Conservation (phyloP, 257 asterid species). For the Primulina eburnea region DNA sequence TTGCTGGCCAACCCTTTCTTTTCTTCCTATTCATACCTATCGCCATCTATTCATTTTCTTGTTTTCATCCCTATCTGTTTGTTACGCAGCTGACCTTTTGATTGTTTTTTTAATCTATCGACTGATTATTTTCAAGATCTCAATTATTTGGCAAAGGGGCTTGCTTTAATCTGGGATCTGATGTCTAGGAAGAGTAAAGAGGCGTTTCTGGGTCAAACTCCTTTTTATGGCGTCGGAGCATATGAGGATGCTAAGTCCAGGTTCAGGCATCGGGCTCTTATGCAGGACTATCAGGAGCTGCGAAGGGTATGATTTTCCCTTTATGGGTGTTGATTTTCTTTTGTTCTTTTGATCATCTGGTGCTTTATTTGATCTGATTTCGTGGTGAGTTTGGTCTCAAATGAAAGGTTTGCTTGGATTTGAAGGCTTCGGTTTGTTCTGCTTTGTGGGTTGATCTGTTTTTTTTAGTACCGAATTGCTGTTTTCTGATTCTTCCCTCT, state of each 20-base stretch:
- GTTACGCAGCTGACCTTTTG: constrained; percentile 13
- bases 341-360: constrained; percentile 30
- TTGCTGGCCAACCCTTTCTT: constrained; percentile 27
- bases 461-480: neutral
- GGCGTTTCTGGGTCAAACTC: constrained; percentile 33
- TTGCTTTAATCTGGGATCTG: constrained; percentile 38
- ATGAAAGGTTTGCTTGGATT: constrained; percentile 21
- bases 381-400: constrained; percentile 24
- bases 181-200: constrained; percentile 69
- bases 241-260: constrained; percentile 46
- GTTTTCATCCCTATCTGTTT: constrained; percentile 22
- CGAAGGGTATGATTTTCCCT: constrained; percentile 43
- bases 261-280: constrained; percentile 54
- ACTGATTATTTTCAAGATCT: constrained; percentile 35
- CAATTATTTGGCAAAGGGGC: constrained; percentile 12
- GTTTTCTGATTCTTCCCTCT: constrained; percentile 9
- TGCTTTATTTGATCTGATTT: constrained; percentile 4
- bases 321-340: constrained; percentile 17
- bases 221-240: constrained; percentile 29
- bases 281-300: constrained; percentile 70
- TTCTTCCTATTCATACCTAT: constrained; percentile 26
- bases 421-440: constrained; percentile 1
- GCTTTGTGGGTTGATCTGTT: constrained; percentile 24
- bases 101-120: neutral
- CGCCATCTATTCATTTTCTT: constrained; percentile 24